Evolutionary conservation across 2,329 filamentous ascomycete species (phyloP).

Genomic region (Venturia aucupariae): DNA sequence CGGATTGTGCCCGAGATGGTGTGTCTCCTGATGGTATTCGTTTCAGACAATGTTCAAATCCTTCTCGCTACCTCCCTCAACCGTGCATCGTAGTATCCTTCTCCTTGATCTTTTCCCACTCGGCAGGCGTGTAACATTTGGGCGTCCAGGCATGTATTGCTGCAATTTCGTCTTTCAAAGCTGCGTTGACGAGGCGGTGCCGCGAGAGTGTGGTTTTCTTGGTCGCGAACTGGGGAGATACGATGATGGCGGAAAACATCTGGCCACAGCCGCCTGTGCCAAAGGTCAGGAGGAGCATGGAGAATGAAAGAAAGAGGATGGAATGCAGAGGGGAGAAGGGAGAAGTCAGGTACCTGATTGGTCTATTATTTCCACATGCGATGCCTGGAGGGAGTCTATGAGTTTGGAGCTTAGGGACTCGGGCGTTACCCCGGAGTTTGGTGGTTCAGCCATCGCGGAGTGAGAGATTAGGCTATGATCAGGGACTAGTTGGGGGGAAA

Average conservation of each 20-base stretch:
- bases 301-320: conserved; percentile 19
- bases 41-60: neutral
- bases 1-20: neutral
- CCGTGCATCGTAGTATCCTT: neutral
- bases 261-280: conserved; percentile 57
- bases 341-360: conserved; percentile 60
- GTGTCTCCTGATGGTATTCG: neutral
- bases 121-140: conserved; percentile 83
- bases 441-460: conserved; percentile 44
- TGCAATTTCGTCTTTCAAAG: conserved; percentile 78
- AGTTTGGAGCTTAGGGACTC: conserved; percentile 61
- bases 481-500: neutral
- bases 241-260: conserved; percentile 61
- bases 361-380: conserved; percentile 80
- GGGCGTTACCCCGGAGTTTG: conserved; percentile 56
- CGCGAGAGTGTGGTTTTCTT: conserved; percentile 64
- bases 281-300: neutral
- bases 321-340: neutral
- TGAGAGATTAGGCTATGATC: no score
- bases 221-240: conserved; percentile 39
- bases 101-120: conserved; percentile 64
- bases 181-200: conserved; percentile 76
- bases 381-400: conserved; percentile 59
- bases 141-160: conserved; percentile 92
- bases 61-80: neutral